A percentile compares a stretch with the other conserved stretches of the same genome.
Conservation (phyloP, 257 asterid species). For the Scutellaria barbata region DNA sequence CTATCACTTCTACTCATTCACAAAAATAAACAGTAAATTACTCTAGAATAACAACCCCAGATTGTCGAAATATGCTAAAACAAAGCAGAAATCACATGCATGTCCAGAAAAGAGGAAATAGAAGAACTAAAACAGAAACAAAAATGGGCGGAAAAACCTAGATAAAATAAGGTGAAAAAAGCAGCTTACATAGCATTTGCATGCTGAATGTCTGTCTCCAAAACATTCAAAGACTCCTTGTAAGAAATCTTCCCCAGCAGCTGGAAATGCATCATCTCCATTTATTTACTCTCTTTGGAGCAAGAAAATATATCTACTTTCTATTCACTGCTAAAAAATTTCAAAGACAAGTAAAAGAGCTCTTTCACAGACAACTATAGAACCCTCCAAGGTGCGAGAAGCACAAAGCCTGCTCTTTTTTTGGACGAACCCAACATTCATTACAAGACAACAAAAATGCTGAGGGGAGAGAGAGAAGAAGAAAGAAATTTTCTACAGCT, state of each 20-base stretch:
- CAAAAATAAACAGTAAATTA: conserved; percentile 12
- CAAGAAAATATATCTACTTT: background rate
- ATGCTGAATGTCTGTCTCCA: conserved; percentile 83
- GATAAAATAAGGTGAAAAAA: conserved; percentile 10
- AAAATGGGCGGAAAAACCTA: background rate
- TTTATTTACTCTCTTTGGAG: conserved; percentile 22
- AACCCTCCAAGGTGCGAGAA: conserved; percentile 44
- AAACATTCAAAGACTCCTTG: conserved; percentile 67
- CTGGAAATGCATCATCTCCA: conserved; percentile 78
- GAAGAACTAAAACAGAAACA: background rate
- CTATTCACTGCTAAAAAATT: conserved; percentile 33
- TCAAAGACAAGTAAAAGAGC: conserved; percentile 33
- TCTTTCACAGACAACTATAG: conserved; percentile 25
- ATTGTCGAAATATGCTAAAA: background rate
- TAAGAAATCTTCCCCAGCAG: conserved; percentile 66
- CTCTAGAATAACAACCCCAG: background rate
- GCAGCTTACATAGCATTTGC: conserved; percentile 80
- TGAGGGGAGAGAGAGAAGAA: too few relatives aligned
- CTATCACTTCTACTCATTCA: conserved; percentile 27
- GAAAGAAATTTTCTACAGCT: too few relatives aligned
- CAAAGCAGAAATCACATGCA: conserved; percentile 27
- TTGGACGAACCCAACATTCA: conserved; percentile 33
- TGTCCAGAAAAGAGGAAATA: background rate
- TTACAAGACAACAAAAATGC: too few relatives aligned
- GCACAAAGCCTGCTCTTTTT: conserved; percentile 43